Conservation (phyloP, 805 yeast genomes). For the Wickerhamomyces ciferrii region DNA sequence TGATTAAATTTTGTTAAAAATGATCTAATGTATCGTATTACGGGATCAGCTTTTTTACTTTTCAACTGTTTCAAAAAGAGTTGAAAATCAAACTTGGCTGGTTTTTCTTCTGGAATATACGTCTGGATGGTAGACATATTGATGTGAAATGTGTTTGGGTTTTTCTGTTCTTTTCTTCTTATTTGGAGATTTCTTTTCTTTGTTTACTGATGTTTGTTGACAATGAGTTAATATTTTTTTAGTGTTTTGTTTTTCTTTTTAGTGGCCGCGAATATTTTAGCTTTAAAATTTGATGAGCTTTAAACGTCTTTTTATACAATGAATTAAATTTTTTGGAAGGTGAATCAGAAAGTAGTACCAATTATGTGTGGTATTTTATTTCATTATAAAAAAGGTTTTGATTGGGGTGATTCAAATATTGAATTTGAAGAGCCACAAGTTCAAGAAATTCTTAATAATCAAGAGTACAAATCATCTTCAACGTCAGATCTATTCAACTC, state of each 20-base stretch:
- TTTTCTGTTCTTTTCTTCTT: background rate
- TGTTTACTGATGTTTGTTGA: background rate
- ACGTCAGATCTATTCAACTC: slow-evolving; percentile 17
- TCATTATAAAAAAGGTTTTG: slow-evolving; percentile 15
- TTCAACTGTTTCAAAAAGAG: slow-evolving; percentile 67
- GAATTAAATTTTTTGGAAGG: too few relatives aligned
- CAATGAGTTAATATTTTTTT: too few relatives aligned
- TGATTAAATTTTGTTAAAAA: slow-evolving; percentile 66
- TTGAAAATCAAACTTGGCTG: slow-evolving; percentile 69
- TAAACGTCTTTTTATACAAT: too few relatives aligned
- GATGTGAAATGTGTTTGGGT: background rate
- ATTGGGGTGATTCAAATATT: slow-evolving; percentile 6
- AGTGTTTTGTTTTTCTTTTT: too few relatives aligned
- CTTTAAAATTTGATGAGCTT: too few relatives aligned
- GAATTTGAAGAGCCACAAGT: slow-evolving; percentile 14
- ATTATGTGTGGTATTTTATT: slow-evolving; percentile 58
- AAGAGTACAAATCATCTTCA: too few relatives aligned
- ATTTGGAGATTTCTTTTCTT: background rate
- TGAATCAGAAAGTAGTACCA: too few relatives aligned
- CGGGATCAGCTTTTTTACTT: slow-evolving; percentile 77
- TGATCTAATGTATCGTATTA: slow-evolving; percentile 79
- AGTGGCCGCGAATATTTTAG: too few relatives aligned
- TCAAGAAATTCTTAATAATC: background rate
- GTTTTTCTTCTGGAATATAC: background rate
- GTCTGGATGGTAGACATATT: background rate